Conservation (phyloP, 192 early-diverging fungal species). For the Martensiomyces pterosporus region DNA sequence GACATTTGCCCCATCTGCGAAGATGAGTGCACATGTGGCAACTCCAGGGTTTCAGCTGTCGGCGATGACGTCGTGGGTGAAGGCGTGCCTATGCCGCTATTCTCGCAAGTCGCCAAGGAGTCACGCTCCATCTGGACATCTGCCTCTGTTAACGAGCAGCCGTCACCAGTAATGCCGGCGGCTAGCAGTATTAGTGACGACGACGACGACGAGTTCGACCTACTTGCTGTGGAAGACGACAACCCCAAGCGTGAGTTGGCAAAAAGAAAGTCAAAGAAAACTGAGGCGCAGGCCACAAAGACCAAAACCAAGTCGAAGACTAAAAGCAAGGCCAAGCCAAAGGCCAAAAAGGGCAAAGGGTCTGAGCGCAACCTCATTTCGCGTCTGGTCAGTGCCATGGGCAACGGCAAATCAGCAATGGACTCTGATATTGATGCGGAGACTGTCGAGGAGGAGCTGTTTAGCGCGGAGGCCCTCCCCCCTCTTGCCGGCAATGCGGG, state of each 20-base stretch:
- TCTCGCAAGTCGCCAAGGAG: conserved; percentile 24
- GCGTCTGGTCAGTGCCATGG: conserved; percentile 31
- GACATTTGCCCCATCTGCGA: conserved; percentile 50
- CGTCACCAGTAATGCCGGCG: too few species aligned
- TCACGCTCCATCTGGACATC: background rate
- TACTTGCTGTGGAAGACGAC: background rate
- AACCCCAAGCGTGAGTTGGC: background rate
- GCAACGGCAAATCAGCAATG: background rate
- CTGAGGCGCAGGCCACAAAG: conserved; percentile 10
- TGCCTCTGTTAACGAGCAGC: background rate
- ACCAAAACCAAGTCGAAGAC: conserved; percentile 9
- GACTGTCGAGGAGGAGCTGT: conserved; percentile 1
- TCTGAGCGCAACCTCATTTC: conserved; percentile 30
- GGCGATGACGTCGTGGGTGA: background rate
- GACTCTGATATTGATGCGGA: background rate
- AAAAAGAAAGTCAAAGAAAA: background rate
- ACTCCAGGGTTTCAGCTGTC: conserved; percentile 6
- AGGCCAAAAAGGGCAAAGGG: conserved; percentile 18
- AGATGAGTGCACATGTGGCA: conserved; percentile 43
- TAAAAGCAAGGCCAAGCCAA: conserved; percentile 4
- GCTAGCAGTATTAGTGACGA: background rate
- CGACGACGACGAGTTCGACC: conserved; percentile 1
- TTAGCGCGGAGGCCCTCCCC: background rate
- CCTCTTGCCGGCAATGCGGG: background rate
- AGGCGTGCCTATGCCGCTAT: conserved; percentile 25